Evolutionary conservation across 2,329 filamentous ascomycete genomes (phyloP).

Genomic region (Emergomyces africanus): DNA sequence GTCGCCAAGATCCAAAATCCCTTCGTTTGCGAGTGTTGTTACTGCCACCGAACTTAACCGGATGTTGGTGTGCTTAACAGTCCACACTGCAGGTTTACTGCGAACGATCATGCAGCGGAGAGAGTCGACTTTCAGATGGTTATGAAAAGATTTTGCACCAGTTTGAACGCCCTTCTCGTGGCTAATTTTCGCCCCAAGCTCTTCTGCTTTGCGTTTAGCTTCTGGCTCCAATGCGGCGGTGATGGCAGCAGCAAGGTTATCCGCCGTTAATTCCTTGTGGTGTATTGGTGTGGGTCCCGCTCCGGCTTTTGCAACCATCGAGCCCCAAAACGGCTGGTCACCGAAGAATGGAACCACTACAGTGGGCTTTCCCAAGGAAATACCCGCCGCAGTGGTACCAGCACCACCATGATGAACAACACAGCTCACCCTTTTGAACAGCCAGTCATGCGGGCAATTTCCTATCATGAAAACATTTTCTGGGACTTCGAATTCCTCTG

Average conservation of each 20-base stretch:
- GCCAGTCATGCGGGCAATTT: constrained; percentile 79
- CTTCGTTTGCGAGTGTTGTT: constrained; percentile 51
- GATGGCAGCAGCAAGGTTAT: constrained; percentile 55
- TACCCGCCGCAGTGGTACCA: constrained; percentile 78
- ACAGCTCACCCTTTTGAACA: constrained; percentile 67
- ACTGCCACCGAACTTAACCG: constrained; percentile 61
- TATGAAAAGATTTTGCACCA: constrained; percentile 57
- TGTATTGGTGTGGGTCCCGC: constrained; percentile 60
- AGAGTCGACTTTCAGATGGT: constrained; percentile 53
- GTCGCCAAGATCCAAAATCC: constrained; percentile 53
- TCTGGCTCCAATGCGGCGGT: constrained; percentile 46
- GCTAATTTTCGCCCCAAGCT: constrained; percentile 52
- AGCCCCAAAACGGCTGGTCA: constrained; percentile 73
- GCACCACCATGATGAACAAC: constrained; percentile 84
- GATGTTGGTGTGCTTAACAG: constrained; percentile 53
- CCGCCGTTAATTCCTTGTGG: constrained; percentile 52
- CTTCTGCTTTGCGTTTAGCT: constrained; percentile 43
- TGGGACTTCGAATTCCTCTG: constrained; percentile 55
- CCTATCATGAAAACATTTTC: constrained; percentile 71
- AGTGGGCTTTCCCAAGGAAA: constrained; percentile 65
- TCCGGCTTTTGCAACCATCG: constrained; percentile 59
- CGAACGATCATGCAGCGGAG: constrained; percentile 59
- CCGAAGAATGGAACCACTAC: constrained; percentile 80
- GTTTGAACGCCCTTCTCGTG: constrained; percentile 51
- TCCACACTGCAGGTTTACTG: constrained; percentile 59